Evolutionary conservation across 2,329 filamentous ascomycete genomes (phyloP), one percentile per base, ranked within the genome.

Genomic region (Neonectria ditissima): DNA sequence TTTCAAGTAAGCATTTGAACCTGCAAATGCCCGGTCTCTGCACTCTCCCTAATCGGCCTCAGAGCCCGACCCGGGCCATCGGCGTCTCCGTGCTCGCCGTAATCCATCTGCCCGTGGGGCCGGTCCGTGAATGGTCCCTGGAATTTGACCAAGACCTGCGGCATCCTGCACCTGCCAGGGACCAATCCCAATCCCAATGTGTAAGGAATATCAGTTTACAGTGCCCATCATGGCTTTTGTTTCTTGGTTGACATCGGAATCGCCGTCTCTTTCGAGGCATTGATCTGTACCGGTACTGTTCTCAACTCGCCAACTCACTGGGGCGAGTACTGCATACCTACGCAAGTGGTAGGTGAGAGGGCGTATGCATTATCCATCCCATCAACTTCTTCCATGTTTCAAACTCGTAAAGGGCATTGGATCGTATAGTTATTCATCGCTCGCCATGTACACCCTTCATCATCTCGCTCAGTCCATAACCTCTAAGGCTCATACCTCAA

Each of bases 401-500:
- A 9, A 18, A 13, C 22, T 24, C 41, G 11, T 24, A 44, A 13
- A 22, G 16, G 13, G 8, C 34, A n/a, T 37, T 37, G 34, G 2
- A 37, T 37, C 34, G 11, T 45, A 14, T 11, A 45, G 11, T 14
- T 16, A 2, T 16, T 30, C 45, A 13, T 48, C 16, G 11, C 4
- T 34, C 14, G 8, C 26, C 26, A 32, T 37, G 11, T n/a, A 18
- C 45, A 11, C 26, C 18, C 9, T 30, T 45, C 20, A 8, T 26
- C 11, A 14, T 26, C 5, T 28, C 14, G 10, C 28, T 24, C 24
- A n/a, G n/a, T 32, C 16, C 45, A 32, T 32, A 3, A 18, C 8
- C 26, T 18, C 28, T 13, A 4, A 9, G 14, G 10, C 9, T 70
- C 55, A 78, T 20, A 79, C 64, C 59, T 75, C 66, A 56, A 79